A percentile compares a stretch with the other conserved stretches of the same genome.
Conservation (phyloP, 352 stramenopile genomes). For the Phytophthora multivora region DNA sequence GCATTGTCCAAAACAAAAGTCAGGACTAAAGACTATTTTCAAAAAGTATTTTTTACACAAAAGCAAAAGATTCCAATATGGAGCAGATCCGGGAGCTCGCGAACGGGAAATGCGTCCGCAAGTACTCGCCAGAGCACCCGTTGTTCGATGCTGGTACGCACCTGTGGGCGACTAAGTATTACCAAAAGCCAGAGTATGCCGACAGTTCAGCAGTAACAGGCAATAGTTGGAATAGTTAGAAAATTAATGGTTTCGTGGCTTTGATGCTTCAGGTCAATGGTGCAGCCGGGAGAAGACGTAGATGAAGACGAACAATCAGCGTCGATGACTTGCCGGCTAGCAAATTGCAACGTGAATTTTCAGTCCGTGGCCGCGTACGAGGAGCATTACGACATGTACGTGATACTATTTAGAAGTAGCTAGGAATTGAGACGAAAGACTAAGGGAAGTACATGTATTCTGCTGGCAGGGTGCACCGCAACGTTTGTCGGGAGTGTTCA, state of each 20-base stretch:
- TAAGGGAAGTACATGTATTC: not conserved
- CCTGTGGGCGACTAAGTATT: constrained; percentile 51
- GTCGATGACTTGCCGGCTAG: constrained; percentile 47
- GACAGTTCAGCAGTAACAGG: not conserved
- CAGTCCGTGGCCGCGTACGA: constrained; percentile 53
- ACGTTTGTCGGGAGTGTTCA: constrained; percentile 56
- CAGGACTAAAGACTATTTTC: constrained; percentile 6
- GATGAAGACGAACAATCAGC: constrained; percentile 4
- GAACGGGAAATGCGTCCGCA: constrained; percentile 55
- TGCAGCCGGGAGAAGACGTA: constrained; percentile 17
- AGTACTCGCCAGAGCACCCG: constrained; percentile 55
- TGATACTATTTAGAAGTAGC: not conserved
- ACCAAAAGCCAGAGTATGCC: constrained; percentile 36
- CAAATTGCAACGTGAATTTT: constrained; percentile 52
- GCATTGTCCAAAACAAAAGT: too few species aligned
- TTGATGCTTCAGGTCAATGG: constrained; percentile 26
- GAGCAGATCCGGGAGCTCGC: constrained; percentile 35
- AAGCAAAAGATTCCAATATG: constrained; percentile 5
- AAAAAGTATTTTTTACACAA: too few species aligned
- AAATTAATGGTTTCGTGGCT: not conserved
- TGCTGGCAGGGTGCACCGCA: constrained; percentile 32
- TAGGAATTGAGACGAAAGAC: not conserved
- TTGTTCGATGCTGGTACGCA: constrained; percentile 53
- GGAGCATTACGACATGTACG: constrained; percentile 71
- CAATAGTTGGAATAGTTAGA: too few species aligned